These are phyloP conservation scores for Phytophthora syringae DNA, from an alignment of 352 stramenopile genomes.

Conservation along the genomic window DNA sequence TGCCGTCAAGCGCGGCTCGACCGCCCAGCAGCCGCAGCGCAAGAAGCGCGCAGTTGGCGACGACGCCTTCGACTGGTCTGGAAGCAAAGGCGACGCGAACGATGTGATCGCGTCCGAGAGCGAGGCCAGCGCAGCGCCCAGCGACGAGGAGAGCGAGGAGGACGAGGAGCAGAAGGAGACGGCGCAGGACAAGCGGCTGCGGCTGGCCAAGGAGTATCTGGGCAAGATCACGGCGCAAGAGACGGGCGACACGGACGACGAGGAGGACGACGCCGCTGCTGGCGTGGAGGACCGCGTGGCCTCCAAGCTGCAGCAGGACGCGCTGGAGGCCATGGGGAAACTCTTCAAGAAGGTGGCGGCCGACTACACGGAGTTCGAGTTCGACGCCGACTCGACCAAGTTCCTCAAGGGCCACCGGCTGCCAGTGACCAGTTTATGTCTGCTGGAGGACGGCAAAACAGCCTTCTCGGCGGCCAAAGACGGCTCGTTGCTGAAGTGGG, in stretches of 20 bases:
- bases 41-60: slow-evolving; percentile 80
- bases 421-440: slow-evolving; percentile 84
- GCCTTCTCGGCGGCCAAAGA: slow-evolving; percentile 94
- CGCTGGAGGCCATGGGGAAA: slow-evolving; percentile 86
- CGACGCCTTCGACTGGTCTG: slow-evolving; percentile 83
- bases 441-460: slow-evolving; percentile 89
- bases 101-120: slow-evolving; percentile 81
- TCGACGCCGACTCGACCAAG: slow-evolving; percentile 78
- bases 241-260: slow-evolving; percentile 36
- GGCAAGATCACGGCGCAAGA: slow-evolving; percentile 84
- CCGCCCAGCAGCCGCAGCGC: slow-evolving; percentile 42
- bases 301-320: slow-evolving; percentile 83
- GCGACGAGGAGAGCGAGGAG: slow-evolving; percentile 31
- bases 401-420: slow-evolving; percentile 80
- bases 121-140: slow-evolving; percentile 44
- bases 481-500: slow-evolving; percentile 92
- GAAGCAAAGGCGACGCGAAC: slow-evolving; percentile 40
- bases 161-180: slow-evolving; percentile 81
- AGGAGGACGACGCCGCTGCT: slow-evolving; percentile 60
- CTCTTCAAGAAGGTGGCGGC: slow-evolving; percentile 87
- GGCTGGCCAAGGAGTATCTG: slow-evolving; percentile 90
- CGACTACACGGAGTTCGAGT: slow-evolving; percentile 84
- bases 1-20: slow-evolving; percentile 64
- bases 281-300: slow-evolving; percentile 79
- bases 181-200: slow-evolving; percentile 88